phyloP scores from a whole-genome alignment of 2,329 filamentous ascomycete genomes.

The Claviceps sp. region DNA sequence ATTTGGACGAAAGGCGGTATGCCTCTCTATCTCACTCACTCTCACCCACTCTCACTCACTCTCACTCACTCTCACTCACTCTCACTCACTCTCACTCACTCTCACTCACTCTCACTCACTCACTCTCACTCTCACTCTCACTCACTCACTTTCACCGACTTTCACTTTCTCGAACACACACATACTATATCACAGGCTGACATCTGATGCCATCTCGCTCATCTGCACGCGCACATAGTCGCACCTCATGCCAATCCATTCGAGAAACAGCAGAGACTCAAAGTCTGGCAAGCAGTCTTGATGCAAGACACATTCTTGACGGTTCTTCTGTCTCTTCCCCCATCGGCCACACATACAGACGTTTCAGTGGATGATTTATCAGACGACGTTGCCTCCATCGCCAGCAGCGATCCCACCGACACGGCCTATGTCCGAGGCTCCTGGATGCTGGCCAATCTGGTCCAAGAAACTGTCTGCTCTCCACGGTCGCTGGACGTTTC shows the following conservation, averaged over 20 bases:
- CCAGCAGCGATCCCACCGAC: constrained; percentile 49
- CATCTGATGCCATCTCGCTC: neutral
- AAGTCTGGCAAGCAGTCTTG: constrained; percentile 70
- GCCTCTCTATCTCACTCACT: neutral
- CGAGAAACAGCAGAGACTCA: constrained; percentile 66
- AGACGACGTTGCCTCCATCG: constrained; percentile 46
- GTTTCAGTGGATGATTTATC: constrained; percentile 61
- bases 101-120: no score
- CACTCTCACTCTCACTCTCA: no score
- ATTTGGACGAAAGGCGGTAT: neutral
- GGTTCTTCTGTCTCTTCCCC: constrained; percentile 63
- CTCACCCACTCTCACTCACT: no score
- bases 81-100: no score
- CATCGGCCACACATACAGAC: constrained; percentile 67
- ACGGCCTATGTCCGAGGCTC: constrained; percentile 62
- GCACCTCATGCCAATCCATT: constrained; percentile 52
- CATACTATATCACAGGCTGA: neutral
- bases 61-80: no score
- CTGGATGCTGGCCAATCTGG: constrained; percentile 66
- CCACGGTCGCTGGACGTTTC: constrained; percentile 62
- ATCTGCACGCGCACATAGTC: constrained; percentile 24
- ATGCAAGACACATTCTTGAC: constrained; percentile 74
- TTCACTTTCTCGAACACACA: neutral
- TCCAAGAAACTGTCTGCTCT: constrained; percentile 63
- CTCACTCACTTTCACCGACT: neutral